Base-by-base conservation (phyloP, 495 filamentous ascomycete genomes). In the Hypoxylon lienhwacheense region DNA sequence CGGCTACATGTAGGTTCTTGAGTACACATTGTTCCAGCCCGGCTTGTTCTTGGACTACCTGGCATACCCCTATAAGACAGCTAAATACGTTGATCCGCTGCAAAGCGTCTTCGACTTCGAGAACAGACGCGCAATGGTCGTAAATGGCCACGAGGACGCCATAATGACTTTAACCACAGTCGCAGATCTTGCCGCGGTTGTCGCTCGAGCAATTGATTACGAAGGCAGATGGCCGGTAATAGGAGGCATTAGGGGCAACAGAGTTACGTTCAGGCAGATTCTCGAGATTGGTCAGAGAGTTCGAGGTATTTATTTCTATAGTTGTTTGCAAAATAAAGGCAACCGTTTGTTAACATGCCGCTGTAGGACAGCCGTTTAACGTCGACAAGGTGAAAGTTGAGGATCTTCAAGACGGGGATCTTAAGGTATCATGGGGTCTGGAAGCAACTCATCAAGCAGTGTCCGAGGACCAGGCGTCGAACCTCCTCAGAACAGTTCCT, bases 21-120 rank as follows among this genome's bases (percentile, higher is more conserved):
- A 84, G 49, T 86, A 85, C 61, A 71, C 64, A 2, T 64, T 84
- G 2, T 85, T 85, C 54, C 77, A 81, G 28, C 76, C 77, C 0
- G 83, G 81, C 2, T 14, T 80, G 1, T 80, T 84, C 62, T 19
- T 77, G 0, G 63, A 85, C 59, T 84, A 83, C 53, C 53, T 83
- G 0, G 74, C 79, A 10, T 51, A 50, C 21, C 81, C 83, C 0
- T 63, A 79, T 29, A 70, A 74, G 52, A 74, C 80, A 5, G 36
- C 75, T 12, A 79, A 75, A 37, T 62, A 85, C 51, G n/a, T 86
- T 3, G 45, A 57, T 3, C 66, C 65, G 0, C 44, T 79, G 1
- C 51, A 78, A 4, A 71, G 47, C 0, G 32, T 65, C 0, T 68
- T 78, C 45, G 77, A 83, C 61, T 77, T 80, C 41, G 29, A 72